These are phyloP conservation scores for Platanus orientalis DNA, from an alignment of 164 flowering plant genomes.

Conservation along the genomic window DNA sequence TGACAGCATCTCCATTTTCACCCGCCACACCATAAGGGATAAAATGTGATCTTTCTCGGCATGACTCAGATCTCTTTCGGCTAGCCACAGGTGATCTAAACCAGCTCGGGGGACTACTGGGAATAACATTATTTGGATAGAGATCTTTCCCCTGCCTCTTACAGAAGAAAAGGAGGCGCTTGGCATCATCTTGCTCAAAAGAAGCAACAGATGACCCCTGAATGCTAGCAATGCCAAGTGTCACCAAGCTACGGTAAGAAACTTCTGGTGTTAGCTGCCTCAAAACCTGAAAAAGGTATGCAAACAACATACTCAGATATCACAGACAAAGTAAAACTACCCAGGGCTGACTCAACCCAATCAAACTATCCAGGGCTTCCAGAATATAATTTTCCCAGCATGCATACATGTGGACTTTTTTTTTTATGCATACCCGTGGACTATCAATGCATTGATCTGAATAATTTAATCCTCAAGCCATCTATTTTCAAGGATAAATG, in stretches of 20 bases:
- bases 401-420: too few species aligned
- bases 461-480: too few species aligned
- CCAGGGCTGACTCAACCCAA: not conserved
- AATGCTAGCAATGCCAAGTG: conserved; percentile 88
- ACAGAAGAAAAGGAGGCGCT: conserved; percentile 81
- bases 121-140: conserved; percentile 12
- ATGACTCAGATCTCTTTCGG: conserved; percentile 45
- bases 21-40: conserved; percentile 2
- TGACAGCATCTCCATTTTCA: conserved; percentile 14
- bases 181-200: conserved; percentile 88
- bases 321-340: not conserved
- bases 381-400: too few species aligned
- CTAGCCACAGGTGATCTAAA: conserved; percentile 68
- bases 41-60: conserved; percentile 19
- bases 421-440: too few species aligned
- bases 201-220: conserved; percentile 94
- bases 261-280: conserved; percentile 90
- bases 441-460: too few species aligned
- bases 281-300: conserved; percentile 57
- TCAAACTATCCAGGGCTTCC: too few species aligned
- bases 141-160: conserved; percentile 30
- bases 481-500: too few species aligned
- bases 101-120: conserved; percentile 56
- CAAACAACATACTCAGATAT: not conserved
- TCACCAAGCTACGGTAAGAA: conserved; percentile 78